Evolutionary conservation across 164 flowering plant species (phyloP), one percentile per base, ranked within the genome.

Genomic region (Kalanchoe fedtschenkoi): DNA sequence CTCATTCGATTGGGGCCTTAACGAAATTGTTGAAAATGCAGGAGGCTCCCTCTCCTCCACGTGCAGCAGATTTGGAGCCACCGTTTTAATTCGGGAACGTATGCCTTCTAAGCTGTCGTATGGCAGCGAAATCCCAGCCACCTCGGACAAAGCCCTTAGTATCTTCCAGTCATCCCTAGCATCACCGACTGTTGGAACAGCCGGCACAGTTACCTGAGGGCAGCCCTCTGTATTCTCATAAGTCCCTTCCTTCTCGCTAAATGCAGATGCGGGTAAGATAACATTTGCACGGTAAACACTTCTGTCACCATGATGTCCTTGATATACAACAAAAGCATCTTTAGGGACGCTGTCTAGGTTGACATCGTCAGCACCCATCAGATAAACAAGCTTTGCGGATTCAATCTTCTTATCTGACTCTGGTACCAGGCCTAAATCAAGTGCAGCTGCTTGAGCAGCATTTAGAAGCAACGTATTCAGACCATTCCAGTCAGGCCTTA

Each of bases 151-250:
- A 34, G 97, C 96, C 65, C 97, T 75, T 8, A 95, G 66, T 30
- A 95, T 91, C 75, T 95, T 95, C 99, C 99, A 95, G 64, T 95
- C 99, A 73, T 95, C 99, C 63, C 97, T 82, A 30, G 96, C 85
- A 79, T 95, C 99, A 55, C 97, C 97, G 35, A 95, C 99, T 2
- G 97, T 86, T 2, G 97, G 97, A 33, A 95, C 99, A 13, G 96
- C 99, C 37, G 97, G 99, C 16, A 81, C 17, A 3, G 99, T 91
- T 39, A 72, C 78, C 59, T 95, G 99, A 10, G 81, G 60, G 66
- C 87, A 84, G 1, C 99, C 99, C 76, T 95, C 99, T 0, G 99
- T 95, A 63, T 95, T 91, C 67, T 70, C 96, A 42, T 87, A 89
- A 1, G 85, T 95, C 11, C 96, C 97, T 72, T 89, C 96, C 74